Evolutionary conservation across 176 grass and related monocot species (phyloP).

Genomic region (Areca catechu): DNA sequence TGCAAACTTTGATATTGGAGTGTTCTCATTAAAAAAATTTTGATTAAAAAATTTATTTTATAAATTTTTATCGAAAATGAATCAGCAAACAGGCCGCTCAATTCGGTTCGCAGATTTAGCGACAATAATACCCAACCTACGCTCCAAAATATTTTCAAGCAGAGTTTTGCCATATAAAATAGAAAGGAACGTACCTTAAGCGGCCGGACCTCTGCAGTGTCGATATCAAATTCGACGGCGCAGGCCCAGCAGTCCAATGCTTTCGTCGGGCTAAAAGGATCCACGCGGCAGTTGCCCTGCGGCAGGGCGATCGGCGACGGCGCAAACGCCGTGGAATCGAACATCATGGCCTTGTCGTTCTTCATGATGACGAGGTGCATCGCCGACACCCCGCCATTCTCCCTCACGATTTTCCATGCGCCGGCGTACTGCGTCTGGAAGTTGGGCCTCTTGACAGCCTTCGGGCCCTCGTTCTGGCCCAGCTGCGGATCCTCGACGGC

Average conservation of each 20-base stretch:
- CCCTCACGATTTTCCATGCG: constrained; percentile 32
- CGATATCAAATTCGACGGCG: constrained; percentile 51
- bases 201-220: constrained; percentile 24
- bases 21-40: too few species aligned
- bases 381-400: constrained; percentile 52
- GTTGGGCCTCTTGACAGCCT: not conserved
- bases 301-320: constrained; percentile 31
- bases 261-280: constrained; percentile 13
- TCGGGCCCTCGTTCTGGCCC: too few species aligned
- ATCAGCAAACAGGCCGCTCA: too few species aligned
- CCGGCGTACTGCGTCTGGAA: constrained; percentile 5
- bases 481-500: too few species aligned
- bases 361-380: constrained; percentile 58
- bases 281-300: constrained; percentile 37
- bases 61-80: too few species aligned
- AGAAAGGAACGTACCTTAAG: constrained; percentile 24
- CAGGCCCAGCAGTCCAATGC: constrained; percentile 48
- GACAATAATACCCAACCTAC: too few species aligned
- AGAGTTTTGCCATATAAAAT: too few species aligned
- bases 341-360: constrained; percentile 46
- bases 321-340: constrained; percentile 38
- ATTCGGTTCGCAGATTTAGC: too few species aligned
- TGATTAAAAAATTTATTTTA: too few species aligned
- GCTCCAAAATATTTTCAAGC: too few species aligned
- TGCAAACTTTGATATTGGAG: too few species aligned